Base-by-base conservation (phyloP, 768 basidiomycete species). In the Boletus subparvulus region DNA sequence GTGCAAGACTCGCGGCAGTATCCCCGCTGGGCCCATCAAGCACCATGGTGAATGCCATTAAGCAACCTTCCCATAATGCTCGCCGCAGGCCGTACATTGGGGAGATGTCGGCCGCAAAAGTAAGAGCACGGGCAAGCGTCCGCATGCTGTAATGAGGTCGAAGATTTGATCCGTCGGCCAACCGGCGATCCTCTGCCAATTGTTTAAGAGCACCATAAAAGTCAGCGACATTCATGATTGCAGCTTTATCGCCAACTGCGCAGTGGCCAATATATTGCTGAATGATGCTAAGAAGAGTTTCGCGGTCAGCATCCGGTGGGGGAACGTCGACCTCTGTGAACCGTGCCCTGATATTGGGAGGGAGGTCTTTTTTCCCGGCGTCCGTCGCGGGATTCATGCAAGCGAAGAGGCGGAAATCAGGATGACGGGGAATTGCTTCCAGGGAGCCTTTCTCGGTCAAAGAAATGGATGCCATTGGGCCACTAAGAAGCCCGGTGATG, bases 301-400 rank as follows among this genome's bases (percentile, higher is more conserved):
- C 94, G 54, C 83, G 85, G 69, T 98, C 94, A 33, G 89, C 80
- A 65, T 99, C 97, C 5, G 96, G 95, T 4, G 95, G 83, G n/a
- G 90, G 85, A 0, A 98, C 95, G 68, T 94, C 94, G 52, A 98
- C 84, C 70, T 98, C 97, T 1, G 94, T 97, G 75, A 99, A 98
- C 32, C 90, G 85, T 11, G 88, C 83, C 36, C 95, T 86, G 47
- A 98, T 90, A 65, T 88, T 88, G 6, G 91, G 87, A 17, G 94
- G 92, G 0, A 99, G 85, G 65, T 98, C 96, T 65, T 94, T 97
- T 77, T 98, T 99, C 35, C 97, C 97, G 14, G 98, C 90, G 64
- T 99, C 97, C 4, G 95, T 99, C 0, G 97, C 97, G 6, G 97
- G 97, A 68, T 99, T 99, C 97, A 99, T 99, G 70, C 97, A 99